Base-by-base conservation (phyloP, 805 yeast species). In the Kazachstania bromeliacearum region DNA sequence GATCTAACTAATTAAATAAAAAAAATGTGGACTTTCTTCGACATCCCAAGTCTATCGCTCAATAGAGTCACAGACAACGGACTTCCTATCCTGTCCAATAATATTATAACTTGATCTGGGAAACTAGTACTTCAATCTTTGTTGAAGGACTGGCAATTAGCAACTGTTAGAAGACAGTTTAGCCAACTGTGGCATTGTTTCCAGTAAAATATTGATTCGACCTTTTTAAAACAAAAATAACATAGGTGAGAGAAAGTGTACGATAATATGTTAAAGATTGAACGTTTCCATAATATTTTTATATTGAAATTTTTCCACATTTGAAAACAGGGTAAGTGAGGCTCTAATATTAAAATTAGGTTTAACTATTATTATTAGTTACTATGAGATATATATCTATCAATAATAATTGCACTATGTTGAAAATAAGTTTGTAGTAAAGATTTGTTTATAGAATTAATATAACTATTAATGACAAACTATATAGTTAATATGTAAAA, bases 171-270 rank as follows among this genome's bases (percentile, higher is more conserved):
- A 44, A 41, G 57, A 50, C 59, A 53, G 57, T 45, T 42, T 41
- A 49, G 54, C 56, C 50, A 56, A 58, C 61, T 58, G 63, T 58
- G 63, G 63, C 63, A 58, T 53, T 50, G 59, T 53, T 55, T 55
- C 63, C 62, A 47, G 43, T 44, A 33, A 38, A 47, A 46, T 51
- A 50, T 58, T 57, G 63, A 58, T 58, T 58, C 63, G 32, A 39
- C 41, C 43, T 50, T 31, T 38, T 49, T 38, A 44, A 46, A 42
- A 38, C 38, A 25, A 21, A 38, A 34, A 31, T 13, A 26, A 26
- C n/a, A 26, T 3, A 26, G 29, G 29, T n/a, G n/a, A n/a, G n/a
- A n/a, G n/a, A n/a, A n/a, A n/a, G n/a, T n/a, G n/a, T n/a, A n/a
- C n/a, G n/a, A n/a, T n/a, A n/a, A n/a, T n/a, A n/a, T n/a, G n/a